Evolutionary conservation across 179 eudicot genomes (phyloP).

Genomic region (Beta macrorhiza): DNA sequence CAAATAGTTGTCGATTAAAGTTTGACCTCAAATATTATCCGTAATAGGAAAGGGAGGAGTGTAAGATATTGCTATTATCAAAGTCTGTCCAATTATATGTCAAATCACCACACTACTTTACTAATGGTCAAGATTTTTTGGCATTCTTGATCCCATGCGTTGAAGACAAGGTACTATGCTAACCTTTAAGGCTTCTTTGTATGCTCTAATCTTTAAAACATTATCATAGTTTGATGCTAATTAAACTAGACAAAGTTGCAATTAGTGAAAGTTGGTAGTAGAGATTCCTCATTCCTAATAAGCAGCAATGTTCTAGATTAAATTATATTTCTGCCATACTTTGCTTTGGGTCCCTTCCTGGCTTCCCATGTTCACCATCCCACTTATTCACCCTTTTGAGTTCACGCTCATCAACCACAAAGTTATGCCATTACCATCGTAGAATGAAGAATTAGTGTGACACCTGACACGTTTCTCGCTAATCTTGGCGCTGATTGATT

Average conservation of each 20-base stretch:
- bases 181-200: slow-evolving; percentile 6
- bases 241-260: slow-evolving; percentile 20
- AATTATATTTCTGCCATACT: neutral
- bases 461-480: neutral
- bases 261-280: slow-evolving; percentile 31
- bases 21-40: no score
- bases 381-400: slow-evolving; percentile 1
- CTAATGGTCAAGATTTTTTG: no score
- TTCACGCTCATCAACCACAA: neutral
- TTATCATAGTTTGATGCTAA: slow-evolving; percentile 16
- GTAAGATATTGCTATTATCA: no score
- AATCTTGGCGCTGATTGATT: slow-evolving; percentile 4
- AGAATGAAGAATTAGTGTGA: neutral
- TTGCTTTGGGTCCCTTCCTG: neutral
- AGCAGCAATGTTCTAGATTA: neutral
- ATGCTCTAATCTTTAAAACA: slow-evolving; percentile 20
- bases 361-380: neutral
- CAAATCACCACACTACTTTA: no score
- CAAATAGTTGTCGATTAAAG: no score
- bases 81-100: no score
- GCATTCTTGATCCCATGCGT: slow-evolving; percentile 6
- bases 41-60: no score
- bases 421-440: neutral
- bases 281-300: slow-evolving; percentile 6
- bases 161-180: slow-evolving; percentile 18